These are phyloP conservation scores for Hirschfeldia incana DNA, from an alignment of 345 rosid species.

Conservation along the genomic window DNA sequence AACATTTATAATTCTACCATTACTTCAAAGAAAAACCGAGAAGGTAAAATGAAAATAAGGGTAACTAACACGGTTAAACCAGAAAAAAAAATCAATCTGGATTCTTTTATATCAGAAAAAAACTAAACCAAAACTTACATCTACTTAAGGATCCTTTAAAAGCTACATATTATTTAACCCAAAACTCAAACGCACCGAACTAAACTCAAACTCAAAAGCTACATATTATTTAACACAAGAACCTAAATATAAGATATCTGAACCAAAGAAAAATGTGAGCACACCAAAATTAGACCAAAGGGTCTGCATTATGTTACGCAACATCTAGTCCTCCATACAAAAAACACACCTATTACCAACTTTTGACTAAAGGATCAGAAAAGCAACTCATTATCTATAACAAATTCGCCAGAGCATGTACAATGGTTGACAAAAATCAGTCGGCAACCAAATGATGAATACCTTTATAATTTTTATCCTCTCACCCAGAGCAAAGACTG, in stretches of 20 bases:
- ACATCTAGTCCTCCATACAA: not conserved
- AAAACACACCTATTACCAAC: slow-evolving; percentile 2
- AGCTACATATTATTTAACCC: not conserved
- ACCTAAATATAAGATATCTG: not conserved
- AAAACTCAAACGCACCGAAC: not conserved
- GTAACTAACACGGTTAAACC: not conserved
- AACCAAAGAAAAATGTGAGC: not conserved
- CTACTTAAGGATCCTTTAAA: not conserved
- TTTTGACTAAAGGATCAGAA: slow-evolving; percentile 3
- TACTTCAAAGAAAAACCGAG: not conserved
- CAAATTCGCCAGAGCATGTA: not conserved
- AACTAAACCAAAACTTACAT: not conserved
- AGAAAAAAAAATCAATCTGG: not conserved
- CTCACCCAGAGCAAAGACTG: slow-evolving; percentile 93
- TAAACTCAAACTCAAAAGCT: no score
- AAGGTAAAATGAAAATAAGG: not conserved
- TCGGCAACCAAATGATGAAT: slow-evolving; percentile 12
- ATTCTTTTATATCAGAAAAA: slow-evolving; percentile 14
- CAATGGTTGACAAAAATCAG: slow-evolving; percentile 1
- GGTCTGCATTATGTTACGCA: not conserved
- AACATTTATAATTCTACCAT: not conserved
- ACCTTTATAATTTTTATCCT: slow-evolving; percentile 92
- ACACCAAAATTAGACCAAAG: not conserved
- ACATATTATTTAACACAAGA: not conserved
- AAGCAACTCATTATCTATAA: slow-evolving; percentile 7